Evolutionary conservation across 169 alveolate species (phyloP).

Genomic region (Plasmodium adleri): DNA sequence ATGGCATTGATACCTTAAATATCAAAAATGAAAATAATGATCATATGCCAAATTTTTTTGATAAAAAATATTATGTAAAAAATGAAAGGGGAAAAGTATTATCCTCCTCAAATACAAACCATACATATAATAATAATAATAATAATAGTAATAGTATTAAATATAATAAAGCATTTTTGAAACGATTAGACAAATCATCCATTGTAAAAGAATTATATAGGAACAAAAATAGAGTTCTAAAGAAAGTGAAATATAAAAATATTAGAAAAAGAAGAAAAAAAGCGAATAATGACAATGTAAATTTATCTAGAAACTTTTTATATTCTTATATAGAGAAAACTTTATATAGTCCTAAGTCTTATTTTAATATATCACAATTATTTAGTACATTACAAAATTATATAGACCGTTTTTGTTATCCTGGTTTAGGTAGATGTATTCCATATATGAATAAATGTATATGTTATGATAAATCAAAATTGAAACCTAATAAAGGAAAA

Average conservation of each 20-base stretch:
- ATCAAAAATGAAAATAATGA: no score
- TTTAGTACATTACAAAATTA: constrained; percentile 30
- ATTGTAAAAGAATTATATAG: neutral
- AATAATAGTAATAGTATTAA: no score
- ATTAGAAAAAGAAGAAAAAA: neutral
- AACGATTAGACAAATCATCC: no score
- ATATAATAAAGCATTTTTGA: no score
- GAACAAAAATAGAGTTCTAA: neutral
- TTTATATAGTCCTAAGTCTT: neutral
- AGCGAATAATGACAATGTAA: neutral
- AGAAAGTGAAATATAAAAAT: neutral
- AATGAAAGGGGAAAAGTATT: no score
- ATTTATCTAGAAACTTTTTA: constrained; percentile 4
- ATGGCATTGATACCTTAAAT: no score
- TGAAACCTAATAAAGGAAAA: neutral
- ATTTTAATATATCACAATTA: no score
- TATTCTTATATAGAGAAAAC: neutral
- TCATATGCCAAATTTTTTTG: no score
- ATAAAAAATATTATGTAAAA: no score
- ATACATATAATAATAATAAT: no score
- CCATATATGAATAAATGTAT: neutral
- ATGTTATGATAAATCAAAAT: neutral
- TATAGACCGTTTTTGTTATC: constrained; percentile 38
- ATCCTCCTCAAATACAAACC: no score
- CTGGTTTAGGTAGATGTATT: constrained; percentile 22